phyloP scores from a whole-genome alignment of 1,139 yeast species.

The Saccharomyces hybrid region DNA sequence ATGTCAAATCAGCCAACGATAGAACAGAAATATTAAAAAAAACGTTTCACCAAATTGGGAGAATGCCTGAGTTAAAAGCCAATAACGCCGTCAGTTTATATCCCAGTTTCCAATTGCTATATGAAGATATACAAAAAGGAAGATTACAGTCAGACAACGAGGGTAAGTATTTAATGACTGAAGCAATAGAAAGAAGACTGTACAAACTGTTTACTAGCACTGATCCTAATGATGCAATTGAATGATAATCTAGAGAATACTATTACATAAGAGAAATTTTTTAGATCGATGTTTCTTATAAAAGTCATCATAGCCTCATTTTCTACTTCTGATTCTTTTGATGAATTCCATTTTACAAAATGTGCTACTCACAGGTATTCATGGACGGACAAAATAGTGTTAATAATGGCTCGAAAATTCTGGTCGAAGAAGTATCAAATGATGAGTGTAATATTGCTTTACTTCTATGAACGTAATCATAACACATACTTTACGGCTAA shows the following conservation, averaged over 20 bases:
- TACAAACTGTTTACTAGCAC: conserved; percentile 41
- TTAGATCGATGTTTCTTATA: neutral
- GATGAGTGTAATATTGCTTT: neutral
- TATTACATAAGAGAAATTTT: no score
- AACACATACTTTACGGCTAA: conserved; percentile 44
- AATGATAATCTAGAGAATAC: conserved; percentile 3
- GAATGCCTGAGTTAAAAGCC: conserved; percentile 43
- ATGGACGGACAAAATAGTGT: neutral
- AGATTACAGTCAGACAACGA: conserved; percentile 27
- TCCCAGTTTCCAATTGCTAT: conserved; percentile 37
- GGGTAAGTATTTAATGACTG: conserved; percentile 37
- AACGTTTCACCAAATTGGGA: conserved; percentile 48
- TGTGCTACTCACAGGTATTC: conserved; percentile 28
- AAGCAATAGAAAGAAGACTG: conserved; percentile 41
- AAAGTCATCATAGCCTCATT: neutral
- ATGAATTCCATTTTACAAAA: conserved; percentile 36
- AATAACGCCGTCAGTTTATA: conserved; percentile 33
- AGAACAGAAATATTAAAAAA: conserved; percentile 41
- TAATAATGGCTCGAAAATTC: neutral
- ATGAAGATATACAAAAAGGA: conserved; percentile 29
- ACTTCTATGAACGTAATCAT: conserved; percentile 5
- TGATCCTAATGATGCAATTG: conserved; percentile 42
- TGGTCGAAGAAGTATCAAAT: neutral
- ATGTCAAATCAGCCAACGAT: conserved; percentile 48
- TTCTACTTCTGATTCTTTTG: conserved; percentile 16